These are phyloP conservation scores for Talaromyces wortmannii DNA, from an alignment of 495 filamentous ascomycete species.

Conservation along the genomic window DNA sequence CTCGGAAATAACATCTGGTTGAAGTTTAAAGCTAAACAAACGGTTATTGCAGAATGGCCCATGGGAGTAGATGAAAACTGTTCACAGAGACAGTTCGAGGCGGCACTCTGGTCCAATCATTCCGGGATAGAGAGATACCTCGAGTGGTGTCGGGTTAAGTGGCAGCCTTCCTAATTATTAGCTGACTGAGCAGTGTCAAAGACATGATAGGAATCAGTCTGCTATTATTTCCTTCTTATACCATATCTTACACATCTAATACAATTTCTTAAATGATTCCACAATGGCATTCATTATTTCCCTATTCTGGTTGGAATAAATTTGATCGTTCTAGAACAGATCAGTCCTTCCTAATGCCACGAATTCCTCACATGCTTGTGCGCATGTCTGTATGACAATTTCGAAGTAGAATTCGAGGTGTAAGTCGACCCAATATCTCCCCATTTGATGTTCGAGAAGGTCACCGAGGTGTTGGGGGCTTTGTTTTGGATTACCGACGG, in stretches of 20 bases:
- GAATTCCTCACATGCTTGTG: no score
- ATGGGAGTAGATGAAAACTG: not conserved
- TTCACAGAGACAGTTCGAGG: conserved; percentile 8
- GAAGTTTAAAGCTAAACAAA: conserved; percentile 7
- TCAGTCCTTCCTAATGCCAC: no score
- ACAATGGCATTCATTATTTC: no score
- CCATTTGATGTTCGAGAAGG: conserved; percentile 27
- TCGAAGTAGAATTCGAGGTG: not conserved
- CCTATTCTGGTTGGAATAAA: no score
- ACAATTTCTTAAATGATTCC: no score
- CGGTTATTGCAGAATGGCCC: conserved; percentile 13
- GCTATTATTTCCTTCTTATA: no score
- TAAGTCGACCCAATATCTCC: conserved; percentile 31
- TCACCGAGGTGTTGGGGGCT: conserved; percentile 21
- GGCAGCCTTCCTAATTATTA: not conserved
- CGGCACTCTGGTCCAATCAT: not conserved
- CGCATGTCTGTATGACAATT: no score
- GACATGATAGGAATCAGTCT: no score
- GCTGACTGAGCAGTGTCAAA: no score
- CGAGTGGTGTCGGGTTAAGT: conserved; percentile 9
- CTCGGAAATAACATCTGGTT: not conserved
- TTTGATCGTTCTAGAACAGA: no score
- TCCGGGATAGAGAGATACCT: conserved; percentile 10
- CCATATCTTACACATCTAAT: no score
- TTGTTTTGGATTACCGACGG: conserved; percentile 19